phyloP scores from a whole-genome alignment of 1,139 yeast genomes.

The Taphrina pruni region DNA sequence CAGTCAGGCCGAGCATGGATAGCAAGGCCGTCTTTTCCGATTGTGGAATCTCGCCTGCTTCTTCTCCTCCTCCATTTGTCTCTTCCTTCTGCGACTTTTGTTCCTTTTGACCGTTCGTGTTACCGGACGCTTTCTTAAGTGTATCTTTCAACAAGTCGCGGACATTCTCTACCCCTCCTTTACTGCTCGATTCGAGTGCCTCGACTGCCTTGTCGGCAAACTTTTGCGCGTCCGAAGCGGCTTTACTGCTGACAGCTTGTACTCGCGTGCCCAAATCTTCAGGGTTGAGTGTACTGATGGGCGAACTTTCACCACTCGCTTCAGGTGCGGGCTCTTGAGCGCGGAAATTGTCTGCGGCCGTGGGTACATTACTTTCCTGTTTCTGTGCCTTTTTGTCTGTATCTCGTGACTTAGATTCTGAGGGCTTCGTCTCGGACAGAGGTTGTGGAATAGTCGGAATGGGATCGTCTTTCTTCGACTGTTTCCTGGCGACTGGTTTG shows the following conservation, averaged over 20 bases:
- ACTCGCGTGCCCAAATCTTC: conserved; percentile 22
- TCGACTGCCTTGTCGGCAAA: conserved; percentile 34
- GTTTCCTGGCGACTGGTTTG: conserved; percentile 4
- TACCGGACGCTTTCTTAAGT: background rate
- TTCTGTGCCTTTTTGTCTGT: conserved; percentile 7
- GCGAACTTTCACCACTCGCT: background rate
- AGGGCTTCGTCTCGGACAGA: background rate
- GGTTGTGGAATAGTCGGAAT: conserved; percentile 18
- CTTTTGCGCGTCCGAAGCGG: conserved; percentile 3
- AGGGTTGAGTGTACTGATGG: conserved; percentile 12
- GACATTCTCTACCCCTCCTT: conserved; percentile 5
- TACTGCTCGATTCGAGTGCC: conserved; percentile 20
- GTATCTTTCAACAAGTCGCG: conserved; percentile 14
- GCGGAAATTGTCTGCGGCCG: conserved; percentile 24
- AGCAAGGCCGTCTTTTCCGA: conserved; percentile 32
- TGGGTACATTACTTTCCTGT: conserved; percentile 23
- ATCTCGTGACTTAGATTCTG: conserved; percentile 1
- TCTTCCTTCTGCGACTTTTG: background rate
- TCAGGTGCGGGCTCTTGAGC: conserved; percentile 7
- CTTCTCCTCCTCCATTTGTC: background rate
- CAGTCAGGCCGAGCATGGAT: conserved; percentile 26
- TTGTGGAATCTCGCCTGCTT: conserved; percentile 21
- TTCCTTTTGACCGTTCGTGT: background rate
- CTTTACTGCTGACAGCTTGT: conserved; percentile 18
- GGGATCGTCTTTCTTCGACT: conserved; percentile 10